Conservation (phyloP, 2,329 filamentous ascomycete species). For the Grosmannia clavigera region DNA sequence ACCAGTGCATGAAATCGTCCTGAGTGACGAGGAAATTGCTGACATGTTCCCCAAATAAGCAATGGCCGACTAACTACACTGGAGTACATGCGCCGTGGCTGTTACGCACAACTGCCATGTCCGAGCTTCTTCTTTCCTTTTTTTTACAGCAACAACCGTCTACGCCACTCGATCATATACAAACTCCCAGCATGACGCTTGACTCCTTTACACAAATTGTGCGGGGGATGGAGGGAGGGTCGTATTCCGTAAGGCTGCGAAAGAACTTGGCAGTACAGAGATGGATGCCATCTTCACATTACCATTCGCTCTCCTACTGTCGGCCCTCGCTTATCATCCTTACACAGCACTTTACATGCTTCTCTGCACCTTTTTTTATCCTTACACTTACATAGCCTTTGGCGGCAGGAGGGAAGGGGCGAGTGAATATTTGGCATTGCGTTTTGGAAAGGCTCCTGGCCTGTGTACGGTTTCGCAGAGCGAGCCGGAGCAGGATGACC, state of each 20-base stretch:
- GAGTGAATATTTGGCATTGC: not conserved
- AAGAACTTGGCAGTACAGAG: not conserved
- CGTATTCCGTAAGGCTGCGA: not conserved
- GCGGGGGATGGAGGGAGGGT: not conserved
- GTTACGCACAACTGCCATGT: too few relatives aligned
- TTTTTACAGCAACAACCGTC: not conserved
- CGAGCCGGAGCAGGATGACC: not conserved
- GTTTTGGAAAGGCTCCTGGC: not conserved
- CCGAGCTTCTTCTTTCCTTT: not conserved
- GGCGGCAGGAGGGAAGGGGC: not conserved
- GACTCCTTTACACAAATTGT: not conserved
- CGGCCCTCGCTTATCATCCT: not conserved
- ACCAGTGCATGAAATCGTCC: constrained; percentile 63
- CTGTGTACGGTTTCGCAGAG: not conserved
- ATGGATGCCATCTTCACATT: not conserved
- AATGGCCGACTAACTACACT: not conserved
- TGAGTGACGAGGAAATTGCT: constrained; percentile 66
- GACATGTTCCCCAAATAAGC: constrained; percentile 52
- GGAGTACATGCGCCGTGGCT: not conserved
- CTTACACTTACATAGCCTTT: not conserved
- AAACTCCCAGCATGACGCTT: not conserved
- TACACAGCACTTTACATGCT: not conserved
- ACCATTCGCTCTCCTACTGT: not conserved
- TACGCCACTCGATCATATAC: not conserved
- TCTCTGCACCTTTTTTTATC: not conserved